Conservation (phyloP, 352 stramenopile genomes). For the Pythium phragmitis region DNA sequence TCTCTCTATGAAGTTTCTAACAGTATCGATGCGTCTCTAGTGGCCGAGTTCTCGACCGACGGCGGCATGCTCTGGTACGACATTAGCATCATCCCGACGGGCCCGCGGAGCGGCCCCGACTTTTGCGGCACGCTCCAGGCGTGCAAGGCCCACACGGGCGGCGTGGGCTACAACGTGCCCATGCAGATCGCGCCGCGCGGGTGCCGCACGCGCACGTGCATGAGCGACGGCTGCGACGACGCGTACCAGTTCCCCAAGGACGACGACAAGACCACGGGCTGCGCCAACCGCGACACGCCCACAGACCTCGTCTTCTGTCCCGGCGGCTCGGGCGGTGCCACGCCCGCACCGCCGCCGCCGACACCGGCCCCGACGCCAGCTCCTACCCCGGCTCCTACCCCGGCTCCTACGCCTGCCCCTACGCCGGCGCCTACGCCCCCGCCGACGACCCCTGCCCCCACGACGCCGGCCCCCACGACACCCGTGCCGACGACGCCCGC, state of each 20-base stretch:
- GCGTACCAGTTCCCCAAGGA: slow-evolving; percentile 72
- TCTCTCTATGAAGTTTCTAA: not conserved
- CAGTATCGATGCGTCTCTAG: slow-evolving; percentile 22
- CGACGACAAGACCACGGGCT: slow-evolving; percentile 69
- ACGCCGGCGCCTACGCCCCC: not conserved
- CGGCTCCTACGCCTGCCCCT: slow-evolving; percentile 14
- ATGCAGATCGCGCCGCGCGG: slow-evolving; percentile 59
- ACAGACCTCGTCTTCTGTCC: slow-evolving; percentile 52
- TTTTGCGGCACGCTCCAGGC: slow-evolving; percentile 47
- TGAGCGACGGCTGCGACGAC: slow-evolving; percentile 53
- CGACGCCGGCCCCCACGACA: not conserved
- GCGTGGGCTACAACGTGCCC: slow-evolving; percentile 62
- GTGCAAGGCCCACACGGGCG: slow-evolving; percentile 57
- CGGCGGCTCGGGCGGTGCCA: slow-evolving; percentile 29
- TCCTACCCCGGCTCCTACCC: slow-evolving; percentile 21
- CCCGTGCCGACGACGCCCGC: not conserved
- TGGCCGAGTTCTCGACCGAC: slow-evolving; percentile 70
- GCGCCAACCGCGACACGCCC: slow-evolving; percentile 31
- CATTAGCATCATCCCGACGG: slow-evolving; percentile 78
- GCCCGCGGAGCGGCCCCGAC: slow-evolving; percentile 48
- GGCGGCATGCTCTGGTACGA: slow-evolving; percentile 60
- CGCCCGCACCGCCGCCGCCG: slow-evolving; percentile 14
- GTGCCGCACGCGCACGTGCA: slow-evolving; percentile 53
- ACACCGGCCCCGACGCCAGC: slow-evolving; percentile 14
- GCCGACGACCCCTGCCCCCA: not conserved